Evolutionary conservation across 768 basidiomycete genomes (phyloP), one percentile per base, ranked within the genome.

Genomic region (Kockovaella imperatae): DNA sequence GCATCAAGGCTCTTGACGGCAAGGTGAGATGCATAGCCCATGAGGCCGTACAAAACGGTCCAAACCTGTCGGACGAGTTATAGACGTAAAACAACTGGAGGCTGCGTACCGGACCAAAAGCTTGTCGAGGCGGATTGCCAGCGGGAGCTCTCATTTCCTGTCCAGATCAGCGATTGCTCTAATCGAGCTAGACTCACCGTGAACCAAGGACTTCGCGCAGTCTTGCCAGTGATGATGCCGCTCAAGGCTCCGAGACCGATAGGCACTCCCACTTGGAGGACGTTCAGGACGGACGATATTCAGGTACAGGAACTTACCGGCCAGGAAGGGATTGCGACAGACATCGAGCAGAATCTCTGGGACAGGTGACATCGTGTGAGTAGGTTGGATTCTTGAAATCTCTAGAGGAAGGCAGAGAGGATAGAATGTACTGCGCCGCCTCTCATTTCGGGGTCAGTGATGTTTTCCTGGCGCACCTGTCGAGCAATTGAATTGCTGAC

Each of bases 11-110:
- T 73, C 53, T 76, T 75, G 29, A 78, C 78, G 3, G 80, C 77
- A 23, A 83, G 61, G 64, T 83, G 79, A 5, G 80, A 81, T 6
- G 81, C 81, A 59, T 78, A 83, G 18, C 83, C 83, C 80, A 83
- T 82, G 6, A 58, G 18, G 28, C 46, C 45, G 49, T 49, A 59
- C 25, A 57, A 56, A 36, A 51, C 31, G 31, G 52, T 52, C 60
- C 60, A 62, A 14, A 62, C 52, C 57, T 54, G 35, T 20, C 17
- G 14, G 1, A 6, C 5, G 29, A 31, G 40, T 51, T 36, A 31
- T 58, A 56, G 71, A 14, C 75, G 47, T 57, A 78, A 80, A 13
- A 81, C 56, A 0, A 73, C 59, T 0, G 77, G 74, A 81, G n/a
- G n/a, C n/a, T n/a, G n/a, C 80, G 80, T 11, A 80, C 78, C 45